These are phyloP conservation scores for Diaporthe helianthi DNA, from an alignment of 2,329 filamentous ascomycete genomes.

Conservation along the genomic window DNA sequence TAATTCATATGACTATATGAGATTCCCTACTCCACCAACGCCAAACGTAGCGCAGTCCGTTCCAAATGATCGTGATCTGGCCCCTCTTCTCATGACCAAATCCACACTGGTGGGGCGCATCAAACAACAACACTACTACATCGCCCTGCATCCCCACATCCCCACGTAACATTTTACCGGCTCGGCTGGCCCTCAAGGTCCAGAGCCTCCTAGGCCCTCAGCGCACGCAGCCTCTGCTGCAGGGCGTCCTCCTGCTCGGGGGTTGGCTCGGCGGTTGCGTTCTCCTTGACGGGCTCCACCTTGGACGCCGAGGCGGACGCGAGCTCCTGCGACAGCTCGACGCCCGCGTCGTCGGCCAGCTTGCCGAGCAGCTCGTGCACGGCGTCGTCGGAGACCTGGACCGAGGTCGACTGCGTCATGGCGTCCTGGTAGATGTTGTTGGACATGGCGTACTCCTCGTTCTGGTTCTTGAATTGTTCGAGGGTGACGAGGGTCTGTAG, in stretches of 20 bases:
- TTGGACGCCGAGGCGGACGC: conserved; percentile 61
- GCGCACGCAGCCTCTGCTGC: conserved; percentile 64
- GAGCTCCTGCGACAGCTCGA: conserved; percentile 81
- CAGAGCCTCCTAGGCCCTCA: conserved; percentile 53
- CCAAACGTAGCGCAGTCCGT: conserved; percentile 19
- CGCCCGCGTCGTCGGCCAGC: conserved; percentile 85
- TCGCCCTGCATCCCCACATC: not conserved
- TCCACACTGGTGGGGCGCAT: not conserved
- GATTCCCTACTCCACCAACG: conserved; percentile 30
- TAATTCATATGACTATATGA: conserved; percentile 17
- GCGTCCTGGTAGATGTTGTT: conserved; percentile 86
- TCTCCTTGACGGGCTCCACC: conserved; percentile 61
- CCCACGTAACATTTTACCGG: too few relatives aligned
- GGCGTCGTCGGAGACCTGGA: conserved; percentile 79
- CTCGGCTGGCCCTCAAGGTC: not conserved
- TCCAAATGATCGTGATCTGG: conserved; percentile 5
- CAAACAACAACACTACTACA: not conserved
- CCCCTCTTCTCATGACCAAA: not conserved
- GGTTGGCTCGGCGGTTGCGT: conserved; percentile 69
- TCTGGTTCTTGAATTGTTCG: conserved; percentile 67
- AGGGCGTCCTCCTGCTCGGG: conserved; percentile 82
- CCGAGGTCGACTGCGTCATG: conserved; percentile 76
- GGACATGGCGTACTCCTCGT: conserved; percentile 69
- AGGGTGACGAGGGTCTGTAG: conserved; percentile 63
- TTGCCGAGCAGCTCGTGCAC: conserved; percentile 86